A percentile compares a stretch with the other conserved stretches of the same genome.
Evolutionary conservation across 2,329 filamentous ascomycete species (phyloP).

Genomic region (Dactylellina cionopaga): DNA sequence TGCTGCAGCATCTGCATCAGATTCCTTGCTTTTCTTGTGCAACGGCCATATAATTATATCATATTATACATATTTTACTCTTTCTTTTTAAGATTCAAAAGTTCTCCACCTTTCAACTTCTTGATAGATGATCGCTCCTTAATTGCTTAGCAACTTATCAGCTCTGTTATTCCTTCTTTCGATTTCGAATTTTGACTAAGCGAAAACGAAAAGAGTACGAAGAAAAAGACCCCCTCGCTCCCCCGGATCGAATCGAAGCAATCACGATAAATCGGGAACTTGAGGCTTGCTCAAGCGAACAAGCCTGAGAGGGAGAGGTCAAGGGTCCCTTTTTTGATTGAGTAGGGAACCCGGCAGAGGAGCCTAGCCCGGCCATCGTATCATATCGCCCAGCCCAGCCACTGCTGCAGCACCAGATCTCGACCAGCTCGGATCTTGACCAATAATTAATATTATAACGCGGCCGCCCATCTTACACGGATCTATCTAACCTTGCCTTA

Average conservation of each 20-base stretch:
- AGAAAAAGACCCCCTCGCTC: slow-evolving; percentile 18
- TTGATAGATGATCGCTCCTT: no score
- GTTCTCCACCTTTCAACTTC: no score
- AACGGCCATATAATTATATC: no score
- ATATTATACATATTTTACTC: no score
- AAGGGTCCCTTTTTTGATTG: slow-evolving; percentile 36
- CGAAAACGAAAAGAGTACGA: background rate
- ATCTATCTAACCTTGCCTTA: no score
- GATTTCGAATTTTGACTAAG: no score
- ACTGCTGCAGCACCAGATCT: slow-evolving; percentile 29
- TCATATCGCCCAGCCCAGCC: no score
- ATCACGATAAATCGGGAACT: slow-evolving; percentile 19
- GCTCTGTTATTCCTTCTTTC: no score
- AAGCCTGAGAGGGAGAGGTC: background rate
- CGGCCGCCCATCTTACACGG: no score
- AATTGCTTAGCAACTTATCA: no score
- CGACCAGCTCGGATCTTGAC: slow-evolving; percentile 29
- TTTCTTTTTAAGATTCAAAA: no score
- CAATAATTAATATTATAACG: no score
- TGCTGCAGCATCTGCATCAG: slow-evolving; percentile 6
- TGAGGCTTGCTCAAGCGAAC: slow-evolving; percentile 42
- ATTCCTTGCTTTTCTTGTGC: slow-evolving; percentile 20
- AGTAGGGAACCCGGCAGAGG: background rate
- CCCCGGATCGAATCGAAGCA: slow-evolving; percentile 18
- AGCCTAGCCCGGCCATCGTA: background rate